Conservation (phyloP, 441 rosid genomes). For the Euphorbia schlechtendalii region DNA sequence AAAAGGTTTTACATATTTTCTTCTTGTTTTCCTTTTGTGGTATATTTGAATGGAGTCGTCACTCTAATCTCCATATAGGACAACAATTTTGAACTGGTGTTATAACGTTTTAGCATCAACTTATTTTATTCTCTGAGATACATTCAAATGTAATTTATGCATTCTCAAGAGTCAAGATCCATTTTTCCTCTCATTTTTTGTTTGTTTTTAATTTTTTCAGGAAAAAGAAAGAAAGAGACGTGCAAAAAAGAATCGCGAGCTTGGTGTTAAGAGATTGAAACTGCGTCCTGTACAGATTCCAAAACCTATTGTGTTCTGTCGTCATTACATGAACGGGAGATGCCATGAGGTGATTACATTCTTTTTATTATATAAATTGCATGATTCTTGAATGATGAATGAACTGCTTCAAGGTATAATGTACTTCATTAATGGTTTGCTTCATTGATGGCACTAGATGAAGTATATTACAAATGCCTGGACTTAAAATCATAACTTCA, state of each 20-base stretch:
- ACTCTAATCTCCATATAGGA: too few relatives aligned
- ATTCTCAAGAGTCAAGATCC: background rate
- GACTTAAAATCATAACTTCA: too few relatives aligned
- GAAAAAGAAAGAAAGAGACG: slow-evolving; percentile 54
- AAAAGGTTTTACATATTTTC: slow-evolving; percentile 41
- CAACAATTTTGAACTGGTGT: too few relatives aligned
- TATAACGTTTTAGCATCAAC: too few relatives aligned
- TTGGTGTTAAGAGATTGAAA: slow-evolving; percentile 76
- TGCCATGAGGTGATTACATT: slow-evolving; percentile 53
- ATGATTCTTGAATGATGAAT: slow-evolving; percentile 11
- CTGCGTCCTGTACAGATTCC: slow-evolving; percentile 54
- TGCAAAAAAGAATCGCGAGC: slow-evolving; percentile 61
- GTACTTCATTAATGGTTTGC: background rate
- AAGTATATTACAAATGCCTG: slow-evolving; percentile 5
- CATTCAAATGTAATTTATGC: slow-evolving; percentile 4
- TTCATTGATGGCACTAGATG: background rate
- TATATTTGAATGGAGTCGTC: slow-evolving; percentile 7
- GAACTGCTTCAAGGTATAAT: background rate
- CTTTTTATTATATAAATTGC: slow-evolving; percentile 10
- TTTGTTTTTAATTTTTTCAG: slow-evolving; percentile 43
- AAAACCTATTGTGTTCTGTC: slow-evolving; percentile 49
- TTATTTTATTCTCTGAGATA: too few relatives aligned
- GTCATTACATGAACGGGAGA: slow-evolving; percentile 69
- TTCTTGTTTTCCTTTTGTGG: background rate
- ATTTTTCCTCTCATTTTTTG: too few relatives aligned